These are phyloP conservation scores for Clarireedia monteithiana DNA, from an alignment of 2,329 filamentous ascomycete species.

Conservation along the genomic window DNA sequence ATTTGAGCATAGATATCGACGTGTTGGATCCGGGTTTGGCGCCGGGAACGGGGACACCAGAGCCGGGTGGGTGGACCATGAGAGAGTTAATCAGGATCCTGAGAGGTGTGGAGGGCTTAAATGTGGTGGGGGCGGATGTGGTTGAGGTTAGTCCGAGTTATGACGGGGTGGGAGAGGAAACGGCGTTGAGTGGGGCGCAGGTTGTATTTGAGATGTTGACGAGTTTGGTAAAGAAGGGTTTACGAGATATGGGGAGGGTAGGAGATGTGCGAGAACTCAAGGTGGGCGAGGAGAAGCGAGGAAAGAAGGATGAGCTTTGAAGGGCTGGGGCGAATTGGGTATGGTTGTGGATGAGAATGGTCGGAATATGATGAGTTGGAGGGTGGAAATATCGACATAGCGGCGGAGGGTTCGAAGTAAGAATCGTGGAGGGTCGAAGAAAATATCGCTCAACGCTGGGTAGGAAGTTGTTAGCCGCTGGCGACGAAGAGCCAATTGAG, in stretches of 20 bases:
- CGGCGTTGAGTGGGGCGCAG: slow-evolving; percentile 75
- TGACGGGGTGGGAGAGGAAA: slow-evolving; percentile 72
- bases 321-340: neutral
- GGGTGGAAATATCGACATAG: neutral
- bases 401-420: too few relatives aligned
- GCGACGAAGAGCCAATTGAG: too few relatives aligned
- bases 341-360: neutral
- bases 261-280: neutral
- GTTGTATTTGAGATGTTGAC: slow-evolving; percentile 81
- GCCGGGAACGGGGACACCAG: slow-evolving; percentile 79
- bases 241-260: slow-evolving; percentile 21
- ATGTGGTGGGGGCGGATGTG: slow-evolving; percentile 82
- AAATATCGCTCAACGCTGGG: too few relatives aligned
- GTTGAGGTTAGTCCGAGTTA: slow-evolving; percentile 86
- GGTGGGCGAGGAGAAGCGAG: neutral
- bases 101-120: slow-evolving; percentile 72
- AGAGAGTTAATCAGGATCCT: slow-evolving; percentile 79
- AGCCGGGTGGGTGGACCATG: slow-evolving; percentile 87
- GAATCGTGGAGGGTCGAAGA: too few relatives aligned
- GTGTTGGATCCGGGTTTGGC: slow-evolving; percentile 64
- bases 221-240: slow-evolving; percentile 57
- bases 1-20: slow-evolving; percentile 75
- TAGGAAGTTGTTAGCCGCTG: too few relatives aligned
- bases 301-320: neutral
- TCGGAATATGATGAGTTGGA: neutral